Conservation (phyloP, 1,139 yeast species). For the Saccharomycopsis phalli region DNA sequence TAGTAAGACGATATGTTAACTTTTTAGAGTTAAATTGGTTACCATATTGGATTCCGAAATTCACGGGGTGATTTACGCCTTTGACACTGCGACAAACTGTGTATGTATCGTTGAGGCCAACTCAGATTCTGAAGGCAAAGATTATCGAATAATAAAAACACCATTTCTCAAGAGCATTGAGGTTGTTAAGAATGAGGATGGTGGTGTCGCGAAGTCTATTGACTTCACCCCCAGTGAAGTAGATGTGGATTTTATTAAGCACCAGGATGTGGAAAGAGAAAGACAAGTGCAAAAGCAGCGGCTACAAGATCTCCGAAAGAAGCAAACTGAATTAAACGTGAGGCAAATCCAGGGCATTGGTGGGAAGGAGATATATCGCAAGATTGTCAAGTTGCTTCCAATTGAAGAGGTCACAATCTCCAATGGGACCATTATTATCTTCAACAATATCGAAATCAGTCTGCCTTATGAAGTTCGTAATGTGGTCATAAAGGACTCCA, state of each 20-base stretch:
- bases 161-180: slow-evolving; percentile 18
- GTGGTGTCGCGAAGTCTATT: not conserved
- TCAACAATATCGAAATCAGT: slow-evolving; percentile 8
- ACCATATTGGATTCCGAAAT: slow-evolving; percentile 50
- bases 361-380: slow-evolving; percentile 17
- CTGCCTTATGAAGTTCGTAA: slow-evolving; percentile 12
- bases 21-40: slow-evolving; percentile 47
- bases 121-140: not conserved
- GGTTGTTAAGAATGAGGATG: slow-evolving; percentile 6
- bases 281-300: slow-evolving; percentile 12
- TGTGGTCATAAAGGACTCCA: slow-evolving; percentile 6
- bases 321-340: too few species aligned
- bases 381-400: slow-evolving; percentile 17
- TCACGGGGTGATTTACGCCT: slow-evolving; percentile 56
- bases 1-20: slow-evolving; percentile 18
- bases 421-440: slow-evolving; percentile 10
- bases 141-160: slow-evolving; percentile 15
- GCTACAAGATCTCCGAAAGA: too few species aligned
- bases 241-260: slow-evolving; percentile 9
- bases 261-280: slow-evolving; percentile 8
- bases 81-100: slow-evolving; percentile 37
- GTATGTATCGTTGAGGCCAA: slow-evolving; percentile 29
- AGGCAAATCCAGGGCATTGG: slow-evolving; percentile 6
- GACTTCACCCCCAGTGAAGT: slow-evolving; percentile 14
- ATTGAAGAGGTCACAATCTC: slow-evolving; percentile 15